Evolutionary conservation across 2,329 filamentous ascomycete genomes (phyloP), one percentile per base, ranked within the genome.

Genomic region (Chaetomium olivaceum): DNA sequence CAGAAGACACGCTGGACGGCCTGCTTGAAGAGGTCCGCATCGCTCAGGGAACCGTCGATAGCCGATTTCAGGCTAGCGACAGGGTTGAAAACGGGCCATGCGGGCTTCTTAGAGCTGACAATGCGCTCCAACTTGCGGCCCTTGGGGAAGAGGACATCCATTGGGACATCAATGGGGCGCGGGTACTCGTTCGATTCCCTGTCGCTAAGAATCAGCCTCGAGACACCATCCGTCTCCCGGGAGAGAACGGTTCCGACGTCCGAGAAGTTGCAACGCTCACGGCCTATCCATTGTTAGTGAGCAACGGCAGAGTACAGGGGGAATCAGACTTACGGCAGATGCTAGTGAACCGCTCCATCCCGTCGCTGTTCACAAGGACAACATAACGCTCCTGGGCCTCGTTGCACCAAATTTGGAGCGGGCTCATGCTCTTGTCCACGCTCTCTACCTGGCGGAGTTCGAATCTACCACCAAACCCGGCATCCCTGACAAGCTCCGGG

Each of bases 361-460:
- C 85, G 23, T 95, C 89, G 60, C 87, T 86, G 67, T 93, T 92
- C 68, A 99, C 88, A 9, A 96, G 89, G 73, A 99, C 82, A 8
- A 99, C 95, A 73, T 99, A 99, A 76, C 95, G 86, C 78, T 99
- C 95, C 76, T 99, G 95, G 0, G 95, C 92, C 77, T 98, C 94
- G 73, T 94, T 96, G 78, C 95, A 97, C 93, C 94, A 98, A 25
- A 99, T 97, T 76, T 98, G 92, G 65, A 99, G 86, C 23, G 95
- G 95, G 74, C 92, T 97, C 91, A 99, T 94, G 75, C 92, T 90
- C 69, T 84, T 87, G 77, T 98, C 95, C 2, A 92, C 91, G 76
- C 87, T 97, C 76, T 97, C 93, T 46, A 99, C 85, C 74, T 98
- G 92, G 69, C 95, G 89, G n/a, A 99, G 84, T 78, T 99, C 94